phyloP scores from a whole-genome alignment of 2,329 filamentous ascomycete genomes.

The Pseudogymnoascus pannorum region DNA sequence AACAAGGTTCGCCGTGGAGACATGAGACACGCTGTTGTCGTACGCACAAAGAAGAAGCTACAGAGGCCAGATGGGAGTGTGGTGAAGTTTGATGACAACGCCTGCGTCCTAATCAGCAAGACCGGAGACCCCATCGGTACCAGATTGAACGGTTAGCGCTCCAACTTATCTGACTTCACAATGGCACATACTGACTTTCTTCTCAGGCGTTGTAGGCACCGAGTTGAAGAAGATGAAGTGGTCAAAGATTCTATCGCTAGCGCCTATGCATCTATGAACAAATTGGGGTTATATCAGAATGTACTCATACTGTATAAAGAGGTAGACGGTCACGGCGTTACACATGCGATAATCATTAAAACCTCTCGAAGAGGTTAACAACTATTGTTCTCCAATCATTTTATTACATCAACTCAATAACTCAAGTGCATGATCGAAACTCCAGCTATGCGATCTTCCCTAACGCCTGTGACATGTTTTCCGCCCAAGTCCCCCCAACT shows the following conservation, averaged over 20 bases:
- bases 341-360: constrained; percentile 8
- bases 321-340: constrained; percentile 3
- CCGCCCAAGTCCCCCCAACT: not conserved
- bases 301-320: constrained; percentile 9
- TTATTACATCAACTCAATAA: not conserved
- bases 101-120: constrained; percentile 96
- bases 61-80: constrained; percentile 83
- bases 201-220: constrained; percentile 71
- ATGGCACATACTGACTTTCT: constrained; percentile 14
- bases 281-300: constrained; percentile 15
- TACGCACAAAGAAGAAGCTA: constrained; percentile 81
- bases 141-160: constrained; percentile 65
- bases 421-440: constrained; percentile 3
- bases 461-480: constrained; percentile 1
- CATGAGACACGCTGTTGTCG: constrained; percentile 91
- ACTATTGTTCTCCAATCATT: constrained; percentile 6
- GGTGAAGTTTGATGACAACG: constrained; percentile 94
- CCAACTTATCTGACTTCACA: not conserved
- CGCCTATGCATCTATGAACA: constrained; percentile 66
- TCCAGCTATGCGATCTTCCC: constrained; percentile 1
- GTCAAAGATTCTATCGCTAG: constrained; percentile 97
- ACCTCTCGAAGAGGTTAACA: not conserved
- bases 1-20: constrained; percentile 96
- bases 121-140: constrained; percentile 90
- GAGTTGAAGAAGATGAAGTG: constrained; percentile 90